These are phyloP conservation scores for Santalum album DNA, from an alignment of 164 flowering plant species.

Conservation along the genomic window DNA sequence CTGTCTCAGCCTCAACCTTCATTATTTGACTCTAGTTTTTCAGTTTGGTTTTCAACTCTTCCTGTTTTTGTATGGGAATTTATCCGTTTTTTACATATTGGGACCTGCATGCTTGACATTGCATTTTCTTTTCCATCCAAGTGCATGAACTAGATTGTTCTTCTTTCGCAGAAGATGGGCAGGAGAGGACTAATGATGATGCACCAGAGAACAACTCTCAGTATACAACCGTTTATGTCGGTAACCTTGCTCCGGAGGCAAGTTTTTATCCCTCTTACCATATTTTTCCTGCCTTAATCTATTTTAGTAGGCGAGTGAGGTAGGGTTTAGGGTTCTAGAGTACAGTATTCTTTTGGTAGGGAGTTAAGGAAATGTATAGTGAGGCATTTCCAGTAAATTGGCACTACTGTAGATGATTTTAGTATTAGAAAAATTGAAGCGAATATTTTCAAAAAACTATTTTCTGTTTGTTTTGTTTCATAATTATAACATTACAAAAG, in stretches of 20 bases:
- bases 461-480: too few species aligned
- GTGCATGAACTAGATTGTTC: not conserved
- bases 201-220: slow-evolving; percentile 94
- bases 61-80: not conserved
- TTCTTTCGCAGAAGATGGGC: slow-evolving; percentile 62
- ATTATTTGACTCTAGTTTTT: not conserved
- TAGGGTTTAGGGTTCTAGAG: too few species aligned
- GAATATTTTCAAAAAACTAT: too few species aligned
- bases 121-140: not conserved
- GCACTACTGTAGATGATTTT: too few species aligned
- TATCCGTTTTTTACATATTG: not conserved
- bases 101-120: not conserved
- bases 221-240: slow-evolving; percentile 92
- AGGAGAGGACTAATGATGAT: slow-evolving; percentile 56
- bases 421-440: too few species aligned
- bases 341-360: too few species aligned
- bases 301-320: too few species aligned
- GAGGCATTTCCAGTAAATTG: too few species aligned
- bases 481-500: too few species aligned
- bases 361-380: too few species aligned
- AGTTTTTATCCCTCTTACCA: slow-evolving; percentile 3
- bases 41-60: not conserved
- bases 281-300: too few species aligned
- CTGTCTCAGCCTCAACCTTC: too few species aligned
- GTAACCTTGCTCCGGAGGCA: slow-evolving; percentile 93